These are phyloP conservation scores for Rhizopogon vinicolor DNA, from an alignment of 768 basidiomycete species.

Conservation along the genomic window DNA sequence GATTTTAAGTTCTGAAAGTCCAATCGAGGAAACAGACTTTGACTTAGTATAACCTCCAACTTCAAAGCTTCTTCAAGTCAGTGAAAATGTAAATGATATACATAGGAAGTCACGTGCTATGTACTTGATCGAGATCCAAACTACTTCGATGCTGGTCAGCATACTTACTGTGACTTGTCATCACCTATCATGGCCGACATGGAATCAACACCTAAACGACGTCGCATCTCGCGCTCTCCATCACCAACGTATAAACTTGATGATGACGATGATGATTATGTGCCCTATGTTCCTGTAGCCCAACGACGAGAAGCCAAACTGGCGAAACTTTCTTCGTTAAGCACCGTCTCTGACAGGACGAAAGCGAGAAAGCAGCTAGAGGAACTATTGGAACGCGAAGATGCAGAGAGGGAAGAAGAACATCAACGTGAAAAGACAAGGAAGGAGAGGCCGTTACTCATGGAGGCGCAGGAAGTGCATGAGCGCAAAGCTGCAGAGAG, in stretches of 20 bases:
- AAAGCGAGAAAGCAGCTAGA: constrained; percentile 45
- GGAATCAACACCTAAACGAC: constrained; percentile 40
- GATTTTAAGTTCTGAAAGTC: no score
- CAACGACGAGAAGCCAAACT: constrained; percentile 81
- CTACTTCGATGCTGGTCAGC: no score
- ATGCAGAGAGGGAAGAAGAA: constrained; percentile 79
- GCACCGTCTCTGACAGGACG: constrained; percentile 50
- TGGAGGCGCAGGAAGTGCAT: constrained; percentile 96
- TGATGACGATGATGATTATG: constrained; percentile 65
- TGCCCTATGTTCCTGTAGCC: constrained; percentile 84
- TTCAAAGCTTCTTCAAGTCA: no score
- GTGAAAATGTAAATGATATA: no score
- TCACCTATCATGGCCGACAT: not conserved
- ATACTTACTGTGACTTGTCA: no score
- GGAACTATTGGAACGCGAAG: constrained; percentile 58
- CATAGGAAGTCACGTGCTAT: not conserved
- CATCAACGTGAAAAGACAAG: constrained; percentile 65
- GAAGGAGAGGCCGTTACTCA: constrained; percentile 80
- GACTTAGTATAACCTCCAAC: no score
- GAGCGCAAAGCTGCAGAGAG: constrained; percentile 77
- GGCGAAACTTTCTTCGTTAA: constrained; percentile 65
- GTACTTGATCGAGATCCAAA: no score
- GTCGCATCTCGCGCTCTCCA: constrained; percentile 50
- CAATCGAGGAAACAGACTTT: no score
- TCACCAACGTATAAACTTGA: constrained; percentile 56